phyloP scores from a whole-genome alignment of 1,284 basidiomycete genomes.

The Cutaneotrichosporon cavernicola region DNA sequence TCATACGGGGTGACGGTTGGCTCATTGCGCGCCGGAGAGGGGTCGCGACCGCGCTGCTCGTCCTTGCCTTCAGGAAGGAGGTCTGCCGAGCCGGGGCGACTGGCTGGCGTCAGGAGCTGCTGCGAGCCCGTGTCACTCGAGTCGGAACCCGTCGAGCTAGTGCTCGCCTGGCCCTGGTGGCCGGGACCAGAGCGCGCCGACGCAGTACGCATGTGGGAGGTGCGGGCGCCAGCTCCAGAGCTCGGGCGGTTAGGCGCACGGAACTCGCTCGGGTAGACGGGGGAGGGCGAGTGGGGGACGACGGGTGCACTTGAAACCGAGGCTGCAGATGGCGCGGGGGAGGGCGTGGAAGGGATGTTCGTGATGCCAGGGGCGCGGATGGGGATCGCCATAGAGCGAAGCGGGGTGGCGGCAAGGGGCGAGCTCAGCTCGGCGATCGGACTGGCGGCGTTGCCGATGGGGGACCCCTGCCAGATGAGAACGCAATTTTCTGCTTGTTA shows the following conservation, averaged over 20 bases:
- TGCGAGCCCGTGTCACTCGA: slow-evolving; percentile 33
- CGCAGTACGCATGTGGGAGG: slow-evolving; percentile 13
- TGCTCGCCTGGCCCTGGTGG: slow-evolving; percentile 28
- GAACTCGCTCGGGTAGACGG: slow-evolving; percentile 21
- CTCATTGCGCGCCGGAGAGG: slow-evolving; percentile 30
- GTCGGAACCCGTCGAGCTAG: slow-evolving; percentile 39
- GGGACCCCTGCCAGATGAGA: slow-evolving; percentile 45
- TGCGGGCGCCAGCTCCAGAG: background rate
- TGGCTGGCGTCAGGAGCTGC: slow-evolving; percentile 46
- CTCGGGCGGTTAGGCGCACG: background rate
- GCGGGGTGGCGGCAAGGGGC: slow-evolving; percentile 33
- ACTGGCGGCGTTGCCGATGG: slow-evolving; percentile 17
- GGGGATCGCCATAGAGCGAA: slow-evolving; percentile 45
- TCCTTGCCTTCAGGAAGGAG: slow-evolving; percentile 31
- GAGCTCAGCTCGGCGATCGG: slow-evolving; percentile 4
- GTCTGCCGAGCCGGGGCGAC: slow-evolving; percentile 44
- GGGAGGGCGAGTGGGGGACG: slow-evolving; percentile 20
- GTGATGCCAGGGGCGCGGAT: slow-evolving; percentile 49
- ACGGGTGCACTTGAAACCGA: slow-evolving; percentile 4
- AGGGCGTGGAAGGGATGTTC: slow-evolving; percentile 45
- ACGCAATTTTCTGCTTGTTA: slow-evolving; percentile 35
- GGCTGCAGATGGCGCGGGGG: slow-evolving; percentile 18
- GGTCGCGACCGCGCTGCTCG: slow-evolving; percentile 24
- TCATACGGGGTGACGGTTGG: slow-evolving; percentile 54
- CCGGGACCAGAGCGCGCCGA: slow-evolving; percentile 11